Percentiles rank a stretch among this genome's conserved stretches.
Evolutionary conservation across 23 red algal genomes (phyloP).

Genomic region (Agarophyton chilense): DNA sequence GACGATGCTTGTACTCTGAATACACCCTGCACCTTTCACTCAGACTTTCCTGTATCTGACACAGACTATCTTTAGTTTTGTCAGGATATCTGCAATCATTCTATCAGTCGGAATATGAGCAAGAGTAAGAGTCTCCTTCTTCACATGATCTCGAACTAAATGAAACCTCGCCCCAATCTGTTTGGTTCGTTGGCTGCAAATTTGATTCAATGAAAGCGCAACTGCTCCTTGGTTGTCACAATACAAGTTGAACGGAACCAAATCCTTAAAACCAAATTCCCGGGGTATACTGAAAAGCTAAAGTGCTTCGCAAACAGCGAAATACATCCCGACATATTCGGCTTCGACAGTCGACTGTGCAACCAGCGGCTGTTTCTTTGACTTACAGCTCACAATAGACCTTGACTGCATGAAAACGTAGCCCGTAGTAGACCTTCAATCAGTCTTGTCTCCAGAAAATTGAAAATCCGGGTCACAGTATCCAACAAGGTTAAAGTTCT

Average conservation of each 20-base stretch:
- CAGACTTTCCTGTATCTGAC: no score
- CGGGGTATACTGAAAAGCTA: conserved; percentile 4
- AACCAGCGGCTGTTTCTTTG: conserved; percentile 36
- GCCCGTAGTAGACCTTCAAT: conserved; percentile 38
- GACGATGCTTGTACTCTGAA: no score
- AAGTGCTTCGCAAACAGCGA: conserved; percentile 40
- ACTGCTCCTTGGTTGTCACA: conserved; percentile 12
- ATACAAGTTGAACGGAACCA: no score
- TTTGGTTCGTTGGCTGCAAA: conserved; percentile 31
- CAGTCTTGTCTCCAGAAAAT: conserved; percentile 1
- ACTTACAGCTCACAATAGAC: conserved; percentile 1
- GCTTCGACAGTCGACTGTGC: conserved; percentile 41
- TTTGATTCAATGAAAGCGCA: background rate
- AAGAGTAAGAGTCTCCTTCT: background rate
- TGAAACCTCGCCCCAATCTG: conserved; percentile 43
- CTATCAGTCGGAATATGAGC: background rate
- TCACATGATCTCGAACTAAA: conserved; percentile 27
- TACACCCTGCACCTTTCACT: no score
- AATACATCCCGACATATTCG: conserved; percentile 15
- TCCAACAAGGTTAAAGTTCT: background rate
- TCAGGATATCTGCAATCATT: conserved; percentile 31
- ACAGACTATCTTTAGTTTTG: no score
- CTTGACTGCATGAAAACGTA: conserved; percentile 21
- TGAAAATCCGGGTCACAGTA: background rate
- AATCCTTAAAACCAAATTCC: no score